phyloP scores from a whole-genome alignment of 139 green algal species.

The Dunaliella primolecta region DNA sequence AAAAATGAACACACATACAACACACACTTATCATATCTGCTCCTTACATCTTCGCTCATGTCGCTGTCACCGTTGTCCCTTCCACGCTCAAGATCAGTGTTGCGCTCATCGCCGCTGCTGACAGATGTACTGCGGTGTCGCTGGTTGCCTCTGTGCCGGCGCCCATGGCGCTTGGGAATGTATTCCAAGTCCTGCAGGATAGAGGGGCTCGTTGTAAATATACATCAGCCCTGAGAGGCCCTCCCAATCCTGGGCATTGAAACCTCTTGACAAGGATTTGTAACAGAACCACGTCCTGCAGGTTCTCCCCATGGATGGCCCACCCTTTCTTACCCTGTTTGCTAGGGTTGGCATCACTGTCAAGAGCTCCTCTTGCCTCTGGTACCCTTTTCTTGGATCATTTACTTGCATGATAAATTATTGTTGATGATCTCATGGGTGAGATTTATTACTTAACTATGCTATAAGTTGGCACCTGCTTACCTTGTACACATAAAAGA shows the following conservation, averaged over 20 bases:
- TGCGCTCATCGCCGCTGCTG: background rate
- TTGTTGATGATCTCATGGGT: no score
- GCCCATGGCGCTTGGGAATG: background rate
- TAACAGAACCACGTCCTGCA: background rate
- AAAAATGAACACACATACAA: background rate
- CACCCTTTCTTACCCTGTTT: no score
- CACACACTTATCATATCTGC: background rate
- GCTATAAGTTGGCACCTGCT: no score
- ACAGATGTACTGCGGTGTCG: no score
- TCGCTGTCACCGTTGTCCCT: background rate
- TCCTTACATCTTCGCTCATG: background rate
- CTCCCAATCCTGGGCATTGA: no score
- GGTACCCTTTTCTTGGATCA: no score
- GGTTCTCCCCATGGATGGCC: background rate
- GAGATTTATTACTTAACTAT: no score
- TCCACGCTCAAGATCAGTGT: background rate
- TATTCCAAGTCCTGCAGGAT: background rate
- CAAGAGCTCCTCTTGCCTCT: no score
- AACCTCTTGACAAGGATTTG: no score
- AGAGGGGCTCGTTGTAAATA: background rate
- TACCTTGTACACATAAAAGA: no score
- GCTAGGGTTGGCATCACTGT: background rate
- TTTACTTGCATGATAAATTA: no score
- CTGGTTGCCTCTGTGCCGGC: background rate
- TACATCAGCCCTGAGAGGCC: background rate